Percentiles rank a stretch among this genome's conserved stretches.
phyloP scores from a whole-genome alignment of 179 eudicot genomes.

The Dionaea muscipula region DNA sequence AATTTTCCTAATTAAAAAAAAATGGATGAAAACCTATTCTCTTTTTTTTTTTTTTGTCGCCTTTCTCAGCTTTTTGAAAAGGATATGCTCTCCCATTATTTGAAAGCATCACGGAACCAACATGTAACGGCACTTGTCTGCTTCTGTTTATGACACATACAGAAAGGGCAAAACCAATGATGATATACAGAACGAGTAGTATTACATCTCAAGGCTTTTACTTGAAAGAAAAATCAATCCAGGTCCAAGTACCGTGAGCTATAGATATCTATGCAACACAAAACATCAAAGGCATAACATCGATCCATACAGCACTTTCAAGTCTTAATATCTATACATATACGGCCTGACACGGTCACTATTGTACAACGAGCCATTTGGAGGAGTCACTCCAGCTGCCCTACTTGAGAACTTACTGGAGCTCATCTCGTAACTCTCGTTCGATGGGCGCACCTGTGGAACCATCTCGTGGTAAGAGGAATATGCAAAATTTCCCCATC shows the following conservation, averaged over 20 bases:
- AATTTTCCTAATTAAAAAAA: too few relatives aligned
- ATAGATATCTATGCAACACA: neutral
- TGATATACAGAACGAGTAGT: neutral
- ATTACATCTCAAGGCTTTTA: slow-evolving; percentile 3
- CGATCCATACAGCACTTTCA: too few relatives aligned
- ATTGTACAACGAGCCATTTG: neutral
- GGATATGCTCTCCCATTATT: too few relatives aligned
- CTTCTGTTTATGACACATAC: too few relatives aligned
- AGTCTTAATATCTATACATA: neutral
- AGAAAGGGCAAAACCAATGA: too few relatives aligned
- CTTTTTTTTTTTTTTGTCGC: too few relatives aligned
- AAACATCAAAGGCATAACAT: neutral
- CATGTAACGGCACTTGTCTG: too few relatives aligned
- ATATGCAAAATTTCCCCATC: slow-evolving; percentile 12
- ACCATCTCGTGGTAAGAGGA: slow-evolving; percentile 11
- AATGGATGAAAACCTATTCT: too few relatives aligned
- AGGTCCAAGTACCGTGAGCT: neutral
- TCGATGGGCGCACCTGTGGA: slow-evolving; percentile 1
- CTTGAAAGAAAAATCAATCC: neutral
- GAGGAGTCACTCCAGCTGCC: neutral
- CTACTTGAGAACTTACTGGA: too few relatives aligned
- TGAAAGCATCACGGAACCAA: too few relatives aligned
- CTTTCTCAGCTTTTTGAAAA: too few relatives aligned
- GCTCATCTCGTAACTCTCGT: too few relatives aligned
- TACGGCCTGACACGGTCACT: neutral